These are phyloP conservation scores for Penicillium sp. DNA, from an alignment of 2,329 filamentous ascomycete genomes.

Conservation along the genomic window DNA sequence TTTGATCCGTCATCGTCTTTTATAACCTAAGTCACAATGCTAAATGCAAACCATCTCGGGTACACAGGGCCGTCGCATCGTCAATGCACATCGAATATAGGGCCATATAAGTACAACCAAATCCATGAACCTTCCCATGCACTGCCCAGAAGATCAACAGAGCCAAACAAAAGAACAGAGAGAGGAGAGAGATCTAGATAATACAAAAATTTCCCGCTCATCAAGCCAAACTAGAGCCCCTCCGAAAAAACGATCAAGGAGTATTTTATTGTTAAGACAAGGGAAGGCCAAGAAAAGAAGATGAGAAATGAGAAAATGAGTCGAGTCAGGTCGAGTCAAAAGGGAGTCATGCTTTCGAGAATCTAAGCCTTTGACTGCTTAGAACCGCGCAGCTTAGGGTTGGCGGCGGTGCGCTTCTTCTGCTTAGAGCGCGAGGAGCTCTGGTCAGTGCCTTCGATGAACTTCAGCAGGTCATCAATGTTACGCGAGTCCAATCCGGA, in stretches of 20 bases:
- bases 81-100: constrained; percentile 30
- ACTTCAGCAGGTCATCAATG: constrained; percentile 91
- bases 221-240: constrained; percentile 26
- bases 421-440: constrained; percentile 45
- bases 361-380: constrained; percentile 42
- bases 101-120: constrained; percentile 37
- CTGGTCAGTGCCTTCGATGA: constrained; percentile 74
- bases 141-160: constrained; percentile 30
- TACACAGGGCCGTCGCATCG: constrained; percentile 21
- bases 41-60: constrained; percentile 19
- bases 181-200: constrained; percentile 43
- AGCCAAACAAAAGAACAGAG: constrained; percentile 25
- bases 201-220: constrained; percentile 33
- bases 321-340: background rate
- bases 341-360: background rate
- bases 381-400: constrained; percentile 48
- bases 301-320: constrained; percentile 4
- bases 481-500: constrained; percentile 70
- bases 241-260: constrained; percentile 26
- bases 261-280: constrained; percentile 35
- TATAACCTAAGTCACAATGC: constrained; percentile 19
- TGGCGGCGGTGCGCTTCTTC: constrained; percentile 48
- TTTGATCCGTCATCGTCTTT: constrained; percentile 1
- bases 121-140: constrained; percentile 37
- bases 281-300: constrained; percentile 28